A percentile compares a stretch with the other conserved stretches of the same genome.
phyloP scores from a whole-genome alignment of 1,284 basidiomycete genomes.

The Puccinia horiana region DNA sequence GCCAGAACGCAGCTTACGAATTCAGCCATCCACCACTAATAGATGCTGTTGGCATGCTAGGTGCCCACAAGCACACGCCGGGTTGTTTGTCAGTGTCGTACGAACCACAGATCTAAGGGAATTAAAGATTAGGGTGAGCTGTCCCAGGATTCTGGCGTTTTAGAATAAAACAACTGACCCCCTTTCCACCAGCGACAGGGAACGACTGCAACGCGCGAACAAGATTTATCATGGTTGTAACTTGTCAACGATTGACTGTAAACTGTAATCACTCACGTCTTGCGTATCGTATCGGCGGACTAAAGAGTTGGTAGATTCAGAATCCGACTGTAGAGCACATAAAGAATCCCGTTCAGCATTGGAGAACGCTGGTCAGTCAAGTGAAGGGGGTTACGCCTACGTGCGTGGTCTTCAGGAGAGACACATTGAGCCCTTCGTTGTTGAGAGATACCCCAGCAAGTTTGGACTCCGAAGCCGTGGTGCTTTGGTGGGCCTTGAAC shows the following conservation, averaged over 20 bases:
- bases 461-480: neutral
- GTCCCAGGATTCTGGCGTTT: neutral
- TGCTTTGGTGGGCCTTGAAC: neutral
- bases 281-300: constrained; percentile 7
- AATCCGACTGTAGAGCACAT: neutral
- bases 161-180: neutral
- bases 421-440: neutral
- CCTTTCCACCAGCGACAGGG: constrained; percentile 11
- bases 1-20: neutral
- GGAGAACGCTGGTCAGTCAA: too few species aligned
- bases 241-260: too few species aligned
- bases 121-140: neutral
- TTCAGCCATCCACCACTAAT: constrained; percentile 9
- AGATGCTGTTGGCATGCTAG: neutral
- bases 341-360: too few species aligned
- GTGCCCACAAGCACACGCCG: neutral
- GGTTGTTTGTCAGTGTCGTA: neutral
- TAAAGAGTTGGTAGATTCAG: neutral
- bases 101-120: neutral
- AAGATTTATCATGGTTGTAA: neutral
- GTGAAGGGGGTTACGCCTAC: neutral
- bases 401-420: neutral
- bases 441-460: neutral
- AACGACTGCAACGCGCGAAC: neutral
- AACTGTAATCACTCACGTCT: neutral